Evolutionary conservation across 768 basidiomycete genomes (phyloP).

Genomic region (Boletus insuetus): DNA sequence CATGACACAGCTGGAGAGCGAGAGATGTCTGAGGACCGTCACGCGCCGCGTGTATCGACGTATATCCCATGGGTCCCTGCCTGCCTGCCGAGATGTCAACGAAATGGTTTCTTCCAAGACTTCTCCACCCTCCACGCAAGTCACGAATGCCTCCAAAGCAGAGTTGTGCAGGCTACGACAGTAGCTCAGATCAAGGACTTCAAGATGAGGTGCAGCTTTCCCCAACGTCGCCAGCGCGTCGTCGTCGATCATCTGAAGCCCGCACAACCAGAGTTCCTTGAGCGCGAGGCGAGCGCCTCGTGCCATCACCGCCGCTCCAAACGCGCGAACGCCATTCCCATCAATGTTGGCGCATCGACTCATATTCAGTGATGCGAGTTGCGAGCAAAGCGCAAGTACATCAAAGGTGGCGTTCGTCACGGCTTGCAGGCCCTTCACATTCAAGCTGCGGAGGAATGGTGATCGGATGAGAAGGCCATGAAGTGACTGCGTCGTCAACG

Average conservation of each 20-base stretch:
- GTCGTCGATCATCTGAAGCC: conserved; percentile 60
- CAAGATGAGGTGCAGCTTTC: conserved; percentile 64
- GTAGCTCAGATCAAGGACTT: conserved; percentile 80
- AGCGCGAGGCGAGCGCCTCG: conserved; percentile 52
- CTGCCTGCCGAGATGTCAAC: conserved; percentile 62
- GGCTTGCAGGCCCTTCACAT: conserved; percentile 62
- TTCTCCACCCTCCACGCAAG: conserved; percentile 38
- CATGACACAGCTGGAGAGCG: conserved; percentile 64
- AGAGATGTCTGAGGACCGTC: conserved; percentile 70
- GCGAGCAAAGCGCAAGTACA: conserved; percentile 57
- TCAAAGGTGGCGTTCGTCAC: conserved; percentile 77
- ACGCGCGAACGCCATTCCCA: conserved; percentile 54
- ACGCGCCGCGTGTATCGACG: conserved; percentile 55
- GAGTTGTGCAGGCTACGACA: conserved; percentile 70
- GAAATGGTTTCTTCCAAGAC: conserved; percentile 41
- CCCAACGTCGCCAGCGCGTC: conserved; percentile 64
- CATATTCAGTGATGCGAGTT: conserved; percentile 62
- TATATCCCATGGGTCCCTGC: conserved; percentile 53
- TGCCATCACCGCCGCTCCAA: conserved; percentile 42
- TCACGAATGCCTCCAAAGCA: conserved; percentile 68
- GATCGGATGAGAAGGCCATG: conserved; percentile 68
- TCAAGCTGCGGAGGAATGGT: conserved; percentile 53
- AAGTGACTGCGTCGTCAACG: conserved; percentile 63
- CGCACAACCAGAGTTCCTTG: conserved; percentile 64
- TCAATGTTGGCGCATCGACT: conserved; percentile 69